Evolutionary conservation across 257 asterid genomes (phyloP), one percentile per base, ranked within the genome.

Genomic region (Solanum rostratum): DNA sequence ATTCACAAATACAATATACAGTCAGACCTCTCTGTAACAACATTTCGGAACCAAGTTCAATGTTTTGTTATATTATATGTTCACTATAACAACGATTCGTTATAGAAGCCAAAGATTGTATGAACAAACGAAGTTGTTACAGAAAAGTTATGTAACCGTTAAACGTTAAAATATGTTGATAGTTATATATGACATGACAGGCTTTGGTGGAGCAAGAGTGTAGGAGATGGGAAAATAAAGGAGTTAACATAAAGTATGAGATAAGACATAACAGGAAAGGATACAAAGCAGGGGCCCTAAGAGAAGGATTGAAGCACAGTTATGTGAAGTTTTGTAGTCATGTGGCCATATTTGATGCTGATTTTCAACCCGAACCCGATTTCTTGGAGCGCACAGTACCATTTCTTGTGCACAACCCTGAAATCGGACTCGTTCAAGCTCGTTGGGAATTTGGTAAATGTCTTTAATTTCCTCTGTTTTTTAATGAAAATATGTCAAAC

Each of bases 371-470:
- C 0, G 78, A 82, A 5, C 84, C 84, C 3, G 60, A 82, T 60
- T 82, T 82, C 78, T 59, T 89, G 57, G 81, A 84, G 30, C 85
- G 85, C 6, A 53, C 88, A 37, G 37, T 89, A 13, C 90, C 91
- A 33, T 90, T 85, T 65, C 90, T 90, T 12, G 80, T 85, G 29
- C 88, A 90, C 74, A 90, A 90, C 27, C 87, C 86, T 30, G 84
- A 86, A 14, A 57, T 90, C 9, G 90, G 83, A 68, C 88, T 90
- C 8, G 89, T 90, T 41, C 92, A 90, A 81, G 87, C 90, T 33
- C 90, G 90, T 43, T 90, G 92, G 92, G 88, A 85, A 65, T 90
- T 90, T 29, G 91, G 92, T 88, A 85, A n/a, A 49, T 24, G 2
- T 62, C 24, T 62, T 2, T 41, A 10, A 14, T 66, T 10, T 69